These are phyloP conservation scores for Aspergillus fumigatiaffinis DNA, from an alignment of 2,329 filamentous ascomycete genomes.

Conservation along the genomic window DNA sequence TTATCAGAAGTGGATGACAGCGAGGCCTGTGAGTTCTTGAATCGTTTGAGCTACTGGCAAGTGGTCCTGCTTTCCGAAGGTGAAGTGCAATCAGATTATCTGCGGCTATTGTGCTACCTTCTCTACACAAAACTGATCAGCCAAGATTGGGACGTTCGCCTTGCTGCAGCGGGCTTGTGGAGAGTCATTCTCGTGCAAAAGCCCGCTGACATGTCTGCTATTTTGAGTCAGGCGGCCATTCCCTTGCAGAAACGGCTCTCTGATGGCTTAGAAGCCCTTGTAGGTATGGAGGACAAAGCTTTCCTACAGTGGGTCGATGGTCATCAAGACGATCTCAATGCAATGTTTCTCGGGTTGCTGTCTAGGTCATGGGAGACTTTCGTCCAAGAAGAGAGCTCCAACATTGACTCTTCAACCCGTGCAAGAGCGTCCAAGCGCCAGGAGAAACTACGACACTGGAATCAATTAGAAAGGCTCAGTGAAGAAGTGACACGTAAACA, in stretches of 20 bases:
- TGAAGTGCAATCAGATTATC: conserved; percentile 72
- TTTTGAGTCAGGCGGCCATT: conserved; percentile 69
- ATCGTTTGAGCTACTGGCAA: conserved; percentile 93
- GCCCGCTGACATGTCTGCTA: conserved; percentile 70
- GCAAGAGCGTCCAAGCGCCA: conserved; percentile 68
- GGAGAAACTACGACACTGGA: conserved; percentile 79
- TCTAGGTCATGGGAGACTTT: conserved; percentile 86
- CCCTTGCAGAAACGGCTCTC: conserved; percentile 68
- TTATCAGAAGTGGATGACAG: conserved; percentile 77
- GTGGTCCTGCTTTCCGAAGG: conserved; percentile 78
- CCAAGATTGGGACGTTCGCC: conserved; percentile 60
- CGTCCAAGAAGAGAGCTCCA: conserved; percentile 74
- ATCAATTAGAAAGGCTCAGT: conserved; percentile 61
- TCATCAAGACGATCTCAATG: conserved; percentile 72
- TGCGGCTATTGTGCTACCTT: conserved; percentile 86
- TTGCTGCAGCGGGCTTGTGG: conserved; percentile 78
- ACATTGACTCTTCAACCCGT: conserved; percentile 70
- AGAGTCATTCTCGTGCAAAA: conserved; percentile 93
- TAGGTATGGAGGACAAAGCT: conserved; percentile 81
- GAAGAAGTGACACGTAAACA: conserved; percentile 76
- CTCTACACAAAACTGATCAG: conserved; percentile 86
- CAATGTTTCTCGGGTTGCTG: conserved; percentile 75
- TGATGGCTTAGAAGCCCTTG: conserved; percentile 75
- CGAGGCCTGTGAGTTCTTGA: conserved; percentile 68
- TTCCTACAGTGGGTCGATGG: conserved; percentile 87